These are phyloP conservation scores for Acanthamoeba polyphaga DNA, from an alignment of 208 protist genomes.

Conservation along the genomic window DNA sequence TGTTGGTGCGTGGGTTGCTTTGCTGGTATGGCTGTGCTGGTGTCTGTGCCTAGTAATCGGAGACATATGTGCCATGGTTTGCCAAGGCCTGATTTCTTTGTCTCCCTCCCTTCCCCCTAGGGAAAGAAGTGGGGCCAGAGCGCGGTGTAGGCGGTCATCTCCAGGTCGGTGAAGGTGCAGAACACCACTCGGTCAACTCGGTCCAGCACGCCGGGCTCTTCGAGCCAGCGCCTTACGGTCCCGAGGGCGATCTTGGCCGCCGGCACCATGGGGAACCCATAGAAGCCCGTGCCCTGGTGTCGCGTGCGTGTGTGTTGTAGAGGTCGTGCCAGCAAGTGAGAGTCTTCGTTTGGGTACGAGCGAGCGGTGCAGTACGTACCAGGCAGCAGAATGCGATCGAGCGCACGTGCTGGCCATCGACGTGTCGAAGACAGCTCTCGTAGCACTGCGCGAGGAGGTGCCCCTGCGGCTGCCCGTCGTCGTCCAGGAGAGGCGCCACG, in stretches of 20 bases:
- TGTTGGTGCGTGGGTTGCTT: too few species aligned
- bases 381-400: slow-evolving; percentile 56
- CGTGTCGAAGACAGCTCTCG: not conserved
- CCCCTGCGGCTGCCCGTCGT: not conserved
- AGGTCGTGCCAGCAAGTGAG: not conserved
- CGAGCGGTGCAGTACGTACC: not conserved
- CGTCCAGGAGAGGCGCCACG: slow-evolving; percentile 53
- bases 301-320: not conserved
- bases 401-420: not conserved
- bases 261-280: slow-evolving; percentile 31
- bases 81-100: too few species aligned
- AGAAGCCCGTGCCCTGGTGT: slow-evolving; percentile 59
- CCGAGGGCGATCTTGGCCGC: slow-evolving; percentile 37
- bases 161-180: slow-evolving; percentile 43
- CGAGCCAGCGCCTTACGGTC: slow-evolving; percentile 6
- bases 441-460: slow-evolving; percentile 26
- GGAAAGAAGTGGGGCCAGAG: slow-evolving; percentile 51
- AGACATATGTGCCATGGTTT: too few species aligned
- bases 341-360: not conserved
- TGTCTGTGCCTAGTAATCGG: too few species aligned
- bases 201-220: not conserved
- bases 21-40: too few species aligned
- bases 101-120: not conserved
- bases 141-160: slow-evolving; percentile 10
- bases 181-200: slow-evolving; percentile 6